Conservation (phyloP, 805 yeast genomes). For the Saccharomycopsis fibuligera region DNA sequence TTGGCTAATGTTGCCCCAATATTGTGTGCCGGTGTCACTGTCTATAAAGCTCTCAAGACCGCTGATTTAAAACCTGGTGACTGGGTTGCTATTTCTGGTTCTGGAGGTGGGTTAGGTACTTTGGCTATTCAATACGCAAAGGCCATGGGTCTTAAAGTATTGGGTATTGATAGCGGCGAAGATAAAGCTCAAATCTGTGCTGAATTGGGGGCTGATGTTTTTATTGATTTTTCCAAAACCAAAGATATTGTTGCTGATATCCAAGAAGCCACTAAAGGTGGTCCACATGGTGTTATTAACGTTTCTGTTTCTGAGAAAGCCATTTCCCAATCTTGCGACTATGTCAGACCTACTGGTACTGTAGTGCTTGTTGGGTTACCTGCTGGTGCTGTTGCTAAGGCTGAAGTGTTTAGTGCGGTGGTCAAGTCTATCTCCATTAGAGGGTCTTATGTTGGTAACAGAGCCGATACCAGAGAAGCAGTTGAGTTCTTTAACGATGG, state of each 20-base stretch:
- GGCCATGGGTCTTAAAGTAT: constrained; percentile 51
- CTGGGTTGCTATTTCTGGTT: constrained; percentile 57
- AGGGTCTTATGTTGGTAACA: constrained; percentile 85
- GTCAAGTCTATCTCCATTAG: constrained; percentile 61
- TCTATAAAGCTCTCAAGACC: constrained; percentile 53
- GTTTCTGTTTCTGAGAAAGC: constrained; percentile 67
- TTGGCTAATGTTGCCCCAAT: constrained; percentile 64
- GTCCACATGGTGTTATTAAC: constrained; percentile 70
- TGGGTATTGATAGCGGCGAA: constrained; percentile 52
- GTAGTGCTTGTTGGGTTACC: constrained; percentile 72
- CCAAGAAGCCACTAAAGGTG: constrained; percentile 53
- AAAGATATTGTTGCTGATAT: constrained; percentile 48
- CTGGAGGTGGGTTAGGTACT: constrained; percentile 58
- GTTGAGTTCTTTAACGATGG: constrained; percentile 66
- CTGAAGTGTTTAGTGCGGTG: constrained; percentile 65
- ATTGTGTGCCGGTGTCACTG: constrained; percentile 59
- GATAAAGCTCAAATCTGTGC: constrained; percentile 42
- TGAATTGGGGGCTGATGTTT: constrained; percentile 47
- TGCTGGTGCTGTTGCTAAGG: constrained; percentile 61
- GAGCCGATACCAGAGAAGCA: constrained; percentile 76
- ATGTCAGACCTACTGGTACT: constrained; percentile 60
- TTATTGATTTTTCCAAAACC: constrained; percentile 46
- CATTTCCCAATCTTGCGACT: constrained; percentile 48
- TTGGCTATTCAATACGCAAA: constrained; percentile 53
- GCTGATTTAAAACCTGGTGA: constrained; percentile 44